phyloP scores from a whole-genome alignment of 805 yeast genomes.

The Lipomyces japonicus region DNA sequence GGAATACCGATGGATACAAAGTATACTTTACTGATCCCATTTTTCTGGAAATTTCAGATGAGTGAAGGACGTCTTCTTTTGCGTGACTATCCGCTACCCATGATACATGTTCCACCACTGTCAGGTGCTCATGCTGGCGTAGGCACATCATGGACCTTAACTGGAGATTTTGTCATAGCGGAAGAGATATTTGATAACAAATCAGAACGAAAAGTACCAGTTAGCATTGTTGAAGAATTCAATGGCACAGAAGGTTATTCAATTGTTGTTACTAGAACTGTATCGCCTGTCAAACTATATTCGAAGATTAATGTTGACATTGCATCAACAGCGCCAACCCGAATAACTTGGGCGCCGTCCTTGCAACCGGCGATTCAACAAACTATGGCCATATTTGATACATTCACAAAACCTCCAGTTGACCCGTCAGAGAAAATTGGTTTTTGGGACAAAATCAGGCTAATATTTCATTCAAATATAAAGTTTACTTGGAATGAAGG shows the following conservation, averaged over 20 bases:
- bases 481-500: conserved; percentile 43
- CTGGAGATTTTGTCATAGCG: conserved; percentile 65
- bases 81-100: conserved; percentile 83
- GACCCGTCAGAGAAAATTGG: conserved; percentile 85
- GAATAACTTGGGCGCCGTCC: conserved; percentile 80
- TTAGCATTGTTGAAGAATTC: conserved; percentile 53
- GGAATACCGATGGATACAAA: conserved; percentile 70
- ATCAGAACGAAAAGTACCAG: conserved; percentile 56
- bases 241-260: conserved; percentile 41
- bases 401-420: conserved; percentile 82
- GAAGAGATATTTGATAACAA: conserved; percentile 57
- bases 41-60: conserved; percentile 52
- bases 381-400: conserved; percentile 69
- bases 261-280: conserved; percentile 65
- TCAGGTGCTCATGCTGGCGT: conserved; percentile 38
- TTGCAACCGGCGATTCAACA: conserved; percentile 82
- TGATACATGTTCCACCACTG: conserved; percentile 63
- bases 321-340: conserved; percentile 54
- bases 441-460: conserved; percentile 86
- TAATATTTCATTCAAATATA: conserved; percentile 69
- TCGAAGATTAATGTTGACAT: conserved; percentile 57
- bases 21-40: conserved; percentile 67
- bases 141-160: conserved; percentile 38
- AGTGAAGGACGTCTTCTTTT: conserved; percentile 65
- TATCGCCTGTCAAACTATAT: conserved; percentile 69